Percentiles rank a stretch among this genome's conserved stretches.
Conservation (phyloP, 1,284 basidiomycete species). For the Trichosporon ovoides region DNA sequence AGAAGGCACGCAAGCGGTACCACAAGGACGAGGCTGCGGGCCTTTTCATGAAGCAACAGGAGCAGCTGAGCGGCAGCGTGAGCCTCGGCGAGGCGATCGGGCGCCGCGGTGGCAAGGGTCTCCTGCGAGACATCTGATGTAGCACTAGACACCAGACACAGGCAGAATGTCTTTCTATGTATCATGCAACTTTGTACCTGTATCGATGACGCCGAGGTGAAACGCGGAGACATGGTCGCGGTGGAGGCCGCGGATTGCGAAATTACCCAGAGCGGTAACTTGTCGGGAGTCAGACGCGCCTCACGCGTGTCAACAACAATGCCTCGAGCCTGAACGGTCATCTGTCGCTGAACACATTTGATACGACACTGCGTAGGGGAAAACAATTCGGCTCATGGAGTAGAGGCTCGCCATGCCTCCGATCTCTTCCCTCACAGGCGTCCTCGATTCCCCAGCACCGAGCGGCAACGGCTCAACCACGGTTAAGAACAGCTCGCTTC, state of each 20-base stretch:
- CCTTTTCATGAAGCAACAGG: constrained; percentile 44
- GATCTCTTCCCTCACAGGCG: constrained; percentile 32
- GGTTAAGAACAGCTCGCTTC: constrained; percentile 32
- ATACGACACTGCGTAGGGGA: not conserved
- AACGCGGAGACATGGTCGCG: not conserved
- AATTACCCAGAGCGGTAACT: constrained; percentile 8
- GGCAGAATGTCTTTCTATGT: not conserved
- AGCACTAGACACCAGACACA: not conserved
- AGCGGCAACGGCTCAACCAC: constrained; percentile 34
- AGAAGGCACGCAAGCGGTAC: constrained; percentile 34
- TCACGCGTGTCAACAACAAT: constrained; percentile 12
- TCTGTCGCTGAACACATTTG: not conserved
- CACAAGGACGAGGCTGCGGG: constrained; percentile 43
- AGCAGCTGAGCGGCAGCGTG: constrained; percentile 31
- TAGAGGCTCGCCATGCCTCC: constrained; percentile 28
- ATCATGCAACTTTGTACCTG: not conserved
- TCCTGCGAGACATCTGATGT: constrained; percentile 37
- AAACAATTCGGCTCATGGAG: not conserved
- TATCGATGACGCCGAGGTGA: not conserved
- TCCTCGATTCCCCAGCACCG: constrained; percentile 36
- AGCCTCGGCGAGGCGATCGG: constrained; percentile 41
- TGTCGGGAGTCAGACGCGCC: not conserved
- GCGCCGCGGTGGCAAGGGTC: constrained; percentile 43
- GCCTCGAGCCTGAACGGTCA: not conserved
- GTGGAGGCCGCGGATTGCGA: not conserved